phyloP scores from a whole-genome alignment of 2,329 filamentous ascomycete species.

The Peltaster fructicola region DNA sequence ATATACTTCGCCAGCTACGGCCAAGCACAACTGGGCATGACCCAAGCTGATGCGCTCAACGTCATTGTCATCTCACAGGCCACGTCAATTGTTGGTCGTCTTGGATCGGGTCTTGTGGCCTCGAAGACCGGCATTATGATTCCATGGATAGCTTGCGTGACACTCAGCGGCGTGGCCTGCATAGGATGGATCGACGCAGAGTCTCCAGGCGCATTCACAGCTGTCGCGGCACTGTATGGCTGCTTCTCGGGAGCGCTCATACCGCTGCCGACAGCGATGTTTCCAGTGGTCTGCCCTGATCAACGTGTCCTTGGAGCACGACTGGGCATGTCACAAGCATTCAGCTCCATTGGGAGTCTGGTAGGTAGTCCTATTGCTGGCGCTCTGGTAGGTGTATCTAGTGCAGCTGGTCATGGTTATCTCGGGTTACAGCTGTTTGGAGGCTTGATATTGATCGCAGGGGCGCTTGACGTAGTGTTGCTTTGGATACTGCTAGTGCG shows the following conservation, averaged over 20 bases:
- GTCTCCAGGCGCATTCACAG: constrained; percentile 21
- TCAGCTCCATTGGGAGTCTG: constrained; percentile 26
- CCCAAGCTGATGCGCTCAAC: constrained; percentile 31
- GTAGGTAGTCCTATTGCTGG: constrained; percentile 31
- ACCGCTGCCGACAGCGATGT: constrained; percentile 26
- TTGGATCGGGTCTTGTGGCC: constrained; percentile 34
- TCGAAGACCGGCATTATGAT: constrained; percentile 34
- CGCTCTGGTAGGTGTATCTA: constrained; percentile 15
- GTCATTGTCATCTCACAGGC: constrained; percentile 41
- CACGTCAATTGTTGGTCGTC: constrained; percentile 35
- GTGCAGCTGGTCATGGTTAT: constrained; percentile 5
- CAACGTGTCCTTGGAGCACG: constrained; percentile 28
- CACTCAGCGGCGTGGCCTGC: constrained; percentile 29
- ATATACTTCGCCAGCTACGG: constrained; percentile 26
- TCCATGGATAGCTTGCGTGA: constrained; percentile 32
- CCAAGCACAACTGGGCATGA: constrained; percentile 21
- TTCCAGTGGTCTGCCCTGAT: constrained; percentile 28
- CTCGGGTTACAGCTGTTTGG: constrained; percentile 16
- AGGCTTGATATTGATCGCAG: constrained; percentile 13
- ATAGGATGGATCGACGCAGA: constrained; percentile 39
- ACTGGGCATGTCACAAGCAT: constrained; percentile 30
- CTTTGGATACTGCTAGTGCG: constrained; percentile 13
- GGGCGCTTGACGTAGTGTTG: constrained; percentile 10
- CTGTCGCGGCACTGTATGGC: constrained; percentile 27
- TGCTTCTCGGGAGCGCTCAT: constrained; percentile 28